These are phyloP conservation scores for Ophiocordyceps camponoti-floridani DNA, from an alignment of 2,329 filamentous ascomycete species.

Conservation along the genomic window DNA sequence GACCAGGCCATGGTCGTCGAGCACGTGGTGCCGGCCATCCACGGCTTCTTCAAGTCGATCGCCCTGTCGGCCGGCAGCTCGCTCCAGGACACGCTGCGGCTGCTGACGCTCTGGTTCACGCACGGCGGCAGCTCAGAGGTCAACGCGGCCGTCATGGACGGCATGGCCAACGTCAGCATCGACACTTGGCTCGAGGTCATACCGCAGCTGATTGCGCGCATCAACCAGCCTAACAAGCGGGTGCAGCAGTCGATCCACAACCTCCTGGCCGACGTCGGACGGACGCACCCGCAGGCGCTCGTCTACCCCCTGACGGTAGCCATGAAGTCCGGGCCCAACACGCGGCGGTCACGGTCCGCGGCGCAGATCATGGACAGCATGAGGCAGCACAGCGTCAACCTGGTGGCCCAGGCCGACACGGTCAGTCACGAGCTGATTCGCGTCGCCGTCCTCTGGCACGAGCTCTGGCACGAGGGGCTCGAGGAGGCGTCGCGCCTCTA, in stretches of 20 bases:
- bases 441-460: constrained; percentile 94
- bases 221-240: constrained; percentile 83
- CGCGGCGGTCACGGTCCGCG: constrained; percentile 71
- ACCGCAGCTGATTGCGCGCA: constrained; percentile 88
- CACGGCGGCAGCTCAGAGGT: constrained; percentile 83
- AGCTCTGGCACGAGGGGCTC: constrained; percentile 95
- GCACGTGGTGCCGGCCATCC: constrained; percentile 85
- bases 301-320: constrained; percentile 96
- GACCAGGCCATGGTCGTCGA: constrained; percentile 57
- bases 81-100: constrained; percentile 79
- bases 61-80: constrained; percentile 81
- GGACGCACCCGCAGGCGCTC: constrained; percentile 84
- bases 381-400: constrained; percentile 78
- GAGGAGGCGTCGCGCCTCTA: constrained; percentile 94
- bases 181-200: constrained; percentile 99
- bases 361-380: constrained; percentile 95
- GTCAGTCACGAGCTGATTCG: constrained; percentile 95
- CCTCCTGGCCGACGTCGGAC: constrained; percentile 78
- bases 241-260: constrained; percentile 87
- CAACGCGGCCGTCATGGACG: constrained; percentile 73
- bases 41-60: constrained; percentile 96
- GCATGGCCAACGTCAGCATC: constrained; percentile 79
- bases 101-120: constrained; percentile 91
- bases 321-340: constrained; percentile 80
- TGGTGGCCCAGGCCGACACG: constrained; percentile 88